Evolutionary conservation across 495 filamentous ascomycete genomes (phyloP).

Genomic region (Penicillium coprophilum): DNA sequence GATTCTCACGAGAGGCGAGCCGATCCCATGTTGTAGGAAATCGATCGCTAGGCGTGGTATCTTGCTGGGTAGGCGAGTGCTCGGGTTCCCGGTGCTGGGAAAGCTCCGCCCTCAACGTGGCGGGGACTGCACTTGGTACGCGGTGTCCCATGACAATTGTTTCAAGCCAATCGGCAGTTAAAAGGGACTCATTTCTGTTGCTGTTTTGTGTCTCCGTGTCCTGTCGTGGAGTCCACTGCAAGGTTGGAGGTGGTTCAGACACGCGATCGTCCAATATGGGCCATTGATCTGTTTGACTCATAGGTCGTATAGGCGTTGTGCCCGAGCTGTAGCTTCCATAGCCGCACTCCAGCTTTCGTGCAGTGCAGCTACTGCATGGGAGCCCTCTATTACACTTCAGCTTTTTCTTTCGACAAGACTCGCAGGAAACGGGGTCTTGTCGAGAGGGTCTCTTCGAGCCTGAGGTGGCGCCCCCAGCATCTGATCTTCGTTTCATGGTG

Average conservation of each 20-base stretch:
- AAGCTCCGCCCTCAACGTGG: conserved; percentile 24
- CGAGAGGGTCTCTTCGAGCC: conserved; percentile 28
- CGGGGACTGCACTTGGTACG: conserved; percentile 30
- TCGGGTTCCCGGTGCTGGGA: conserved; percentile 10
- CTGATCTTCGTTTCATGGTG: conserved; percentile 33
- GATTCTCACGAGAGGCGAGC: conserved; percentile 22
- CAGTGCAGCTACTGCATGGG: conserved; percentile 48
- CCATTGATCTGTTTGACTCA: neutral
- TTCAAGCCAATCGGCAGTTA: conserved; percentile 39
- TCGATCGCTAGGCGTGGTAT: neutral
- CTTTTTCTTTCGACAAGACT: conserved; percentile 24
- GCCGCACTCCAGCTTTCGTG: conserved; percentile 38
- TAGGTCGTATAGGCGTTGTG: neutral
- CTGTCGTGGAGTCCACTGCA: neutral
- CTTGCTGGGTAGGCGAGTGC: neutral
- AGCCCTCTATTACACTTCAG: conserved; percentile 20
- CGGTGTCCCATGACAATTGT: conserved; percentile 43
- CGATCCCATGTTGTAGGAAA: neutral
- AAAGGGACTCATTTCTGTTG: conserved; percentile 22
- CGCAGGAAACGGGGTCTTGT: conserved; percentile 53
- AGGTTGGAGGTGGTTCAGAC: neutral
- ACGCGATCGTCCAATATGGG: neutral
- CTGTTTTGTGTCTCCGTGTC: neutral
- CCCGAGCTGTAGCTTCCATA: conserved; percentile 16
- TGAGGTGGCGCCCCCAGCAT: neutral